These are phyloP conservation scores for Corchorus capsularis DNA, from an alignment of 345 rosid species.

Conservation along the genomic window DNA sequence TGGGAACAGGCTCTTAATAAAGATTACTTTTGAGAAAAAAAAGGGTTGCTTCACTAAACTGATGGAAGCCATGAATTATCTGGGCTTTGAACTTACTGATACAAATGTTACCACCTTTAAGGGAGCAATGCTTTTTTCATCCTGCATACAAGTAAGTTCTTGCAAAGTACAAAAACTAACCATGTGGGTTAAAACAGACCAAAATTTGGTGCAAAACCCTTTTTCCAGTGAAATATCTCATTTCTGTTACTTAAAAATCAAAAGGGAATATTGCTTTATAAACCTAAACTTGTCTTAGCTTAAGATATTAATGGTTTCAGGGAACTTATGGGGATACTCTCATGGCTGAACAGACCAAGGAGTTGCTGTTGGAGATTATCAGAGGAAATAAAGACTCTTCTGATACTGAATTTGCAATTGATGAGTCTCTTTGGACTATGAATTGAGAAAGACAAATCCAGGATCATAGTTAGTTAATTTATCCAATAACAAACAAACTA, in stretches of 20 bases:
- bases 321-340: slow-evolving; percentile 32
- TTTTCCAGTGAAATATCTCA: neutral
- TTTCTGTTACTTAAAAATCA: neutral
- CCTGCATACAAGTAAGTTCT: slow-evolving; percentile 51
- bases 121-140: slow-evolving; percentile 59
- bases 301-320: slow-evolving; percentile 33
- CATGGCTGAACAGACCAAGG: slow-evolving; percentile 31
- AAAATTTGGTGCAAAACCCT: neutral
- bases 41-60: slow-evolving; percentile 56
- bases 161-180: neutral
- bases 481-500: neutral
- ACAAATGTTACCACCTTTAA: slow-evolving; percentile 49
- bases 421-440: neutral
- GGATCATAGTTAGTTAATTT: slow-evolving; percentile 2
- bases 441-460: neutral
- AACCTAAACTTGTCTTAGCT: neutral
- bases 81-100: slow-evolving; percentile 64
- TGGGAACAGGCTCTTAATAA: slow-evolving; percentile 65
- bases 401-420: too few relatives aligned
- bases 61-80: slow-evolving; percentile 51
- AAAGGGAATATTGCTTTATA: neutral
- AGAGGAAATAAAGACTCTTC: slow-evolving; percentile 26
- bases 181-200: neutral
- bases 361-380: slow-evolving; percentile 46
- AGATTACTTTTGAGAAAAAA: slow-evolving; percentile 60